These are phyloP conservation scores for Lycium barbarum DNA, from an alignment of 257 asterid genomes.

Conservation along the genomic window DNA sequence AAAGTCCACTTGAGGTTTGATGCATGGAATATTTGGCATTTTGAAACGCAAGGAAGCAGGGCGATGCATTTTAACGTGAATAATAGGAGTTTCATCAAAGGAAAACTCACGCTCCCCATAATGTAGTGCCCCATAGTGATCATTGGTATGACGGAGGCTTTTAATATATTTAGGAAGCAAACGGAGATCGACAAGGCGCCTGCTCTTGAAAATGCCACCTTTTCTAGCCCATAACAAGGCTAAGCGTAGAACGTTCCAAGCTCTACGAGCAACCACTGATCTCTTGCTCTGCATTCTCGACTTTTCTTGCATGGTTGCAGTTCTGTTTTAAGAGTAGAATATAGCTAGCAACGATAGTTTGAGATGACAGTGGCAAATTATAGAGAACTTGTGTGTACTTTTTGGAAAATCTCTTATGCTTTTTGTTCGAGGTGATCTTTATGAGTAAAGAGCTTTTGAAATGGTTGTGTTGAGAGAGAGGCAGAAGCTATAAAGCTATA, in stretches of 20 bases:
- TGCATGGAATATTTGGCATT: conserved; percentile 78
- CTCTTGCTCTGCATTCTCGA: conserved; percentile 48
- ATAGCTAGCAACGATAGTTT: not conserved
- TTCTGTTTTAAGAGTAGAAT: too few species aligned
- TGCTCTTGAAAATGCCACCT: conserved; percentile 53
- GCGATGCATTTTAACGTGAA: conserved; percentile 72
- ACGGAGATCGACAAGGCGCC: conserved; percentile 43
- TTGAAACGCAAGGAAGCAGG: conserved; percentile 74
- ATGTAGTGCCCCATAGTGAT: conserved; percentile 35
- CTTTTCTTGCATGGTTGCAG: conserved; percentile 25
- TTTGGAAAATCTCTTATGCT: not conserved
- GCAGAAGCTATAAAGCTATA: not conserved
- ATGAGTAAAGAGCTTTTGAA: not conserved
- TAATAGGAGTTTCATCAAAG: conserved; percentile 66
- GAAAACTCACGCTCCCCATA: conserved; percentile 76
- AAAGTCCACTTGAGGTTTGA: conserved; percentile 51
- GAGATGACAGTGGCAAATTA: not conserved
- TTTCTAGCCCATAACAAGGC: conserved; percentile 74
- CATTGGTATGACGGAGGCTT: conserved; percentile 51
- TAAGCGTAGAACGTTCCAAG: conserved; percentile 65
- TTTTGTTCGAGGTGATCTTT: conserved; percentile 3
- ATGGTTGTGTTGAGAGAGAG: not conserved
- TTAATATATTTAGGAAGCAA: conserved; percentile 52
- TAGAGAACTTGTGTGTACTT: not conserved
- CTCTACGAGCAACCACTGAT: conserved; percentile 44